phyloP scores from a whole-genome alignment of 225 moss, liverwort and hornwort species.

The Asterella californica region DNA sequence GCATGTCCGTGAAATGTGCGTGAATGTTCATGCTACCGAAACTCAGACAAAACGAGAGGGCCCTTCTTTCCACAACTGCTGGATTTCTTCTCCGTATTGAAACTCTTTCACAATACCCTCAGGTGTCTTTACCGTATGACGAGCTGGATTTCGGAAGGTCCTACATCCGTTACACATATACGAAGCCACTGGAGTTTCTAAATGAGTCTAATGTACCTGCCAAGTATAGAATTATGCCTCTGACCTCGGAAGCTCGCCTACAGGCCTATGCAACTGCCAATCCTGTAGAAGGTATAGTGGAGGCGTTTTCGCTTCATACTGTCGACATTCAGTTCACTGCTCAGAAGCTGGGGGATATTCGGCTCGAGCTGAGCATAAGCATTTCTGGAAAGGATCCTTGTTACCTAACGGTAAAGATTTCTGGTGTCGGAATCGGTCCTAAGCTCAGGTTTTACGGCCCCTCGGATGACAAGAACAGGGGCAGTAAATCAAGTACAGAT shows the following conservation, averaged over 20 bases:
- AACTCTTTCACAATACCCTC: conserved; percentile 7
- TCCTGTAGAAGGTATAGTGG: conserved; percentile 46
- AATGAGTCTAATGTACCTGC: conserved; percentile 63
- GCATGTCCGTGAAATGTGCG: not conserved
- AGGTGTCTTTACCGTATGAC: conserved; percentile 50
- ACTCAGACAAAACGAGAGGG: not conserved
- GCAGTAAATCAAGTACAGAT: conserved; percentile 28
- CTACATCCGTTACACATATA: conserved; percentile 54
- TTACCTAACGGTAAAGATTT: conserved; percentile 45
- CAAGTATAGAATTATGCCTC: conserved; percentile 54
- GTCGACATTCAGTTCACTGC: conserved; percentile 50
- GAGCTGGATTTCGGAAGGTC: conserved; percentile 61
- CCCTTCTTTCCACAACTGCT: not conserved
- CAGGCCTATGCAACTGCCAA: conserved; percentile 40
- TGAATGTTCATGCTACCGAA: not conserved
- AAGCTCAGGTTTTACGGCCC: conserved; percentile 27
- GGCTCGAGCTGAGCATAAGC: conserved; percentile 40
- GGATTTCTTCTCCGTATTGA: not conserved
- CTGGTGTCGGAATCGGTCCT: conserved; percentile 45
- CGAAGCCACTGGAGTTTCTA: conserved; percentile 43
- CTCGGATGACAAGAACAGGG: not conserved
- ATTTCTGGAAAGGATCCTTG: conserved; percentile 42
- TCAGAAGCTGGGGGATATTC: conserved; percentile 52
- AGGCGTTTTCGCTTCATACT: conserved; percentile 27
- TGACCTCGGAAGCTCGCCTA: conserved; percentile 46